These are phyloP conservation scores for Yamadazyma siamensis DNA, from an alignment of 1,139 yeast genomes.

Conservation along the genomic window DNA sequence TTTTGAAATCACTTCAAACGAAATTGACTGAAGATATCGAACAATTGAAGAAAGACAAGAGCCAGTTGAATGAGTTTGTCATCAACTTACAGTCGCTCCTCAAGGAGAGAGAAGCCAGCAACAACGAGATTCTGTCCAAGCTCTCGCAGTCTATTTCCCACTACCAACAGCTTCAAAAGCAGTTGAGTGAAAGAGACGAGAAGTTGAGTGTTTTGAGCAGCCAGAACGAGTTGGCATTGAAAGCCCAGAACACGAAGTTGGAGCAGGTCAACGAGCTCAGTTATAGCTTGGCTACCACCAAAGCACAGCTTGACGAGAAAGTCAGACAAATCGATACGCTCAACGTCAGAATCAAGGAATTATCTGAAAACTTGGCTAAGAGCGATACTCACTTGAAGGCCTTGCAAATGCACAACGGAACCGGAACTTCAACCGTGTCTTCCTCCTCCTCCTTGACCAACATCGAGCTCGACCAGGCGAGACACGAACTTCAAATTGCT, in stretches of 20 bases:
- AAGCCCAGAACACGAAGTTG: constrained; percentile 64
- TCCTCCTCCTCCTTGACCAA: constrained; percentile 7
- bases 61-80: constrained; percentile 57
- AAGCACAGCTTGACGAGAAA: constrained; percentile 35
- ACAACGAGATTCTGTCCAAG: constrained; percentile 49
- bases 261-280: constrained; percentile 57
- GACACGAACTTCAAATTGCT: constrained; percentile 34
- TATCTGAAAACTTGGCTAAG: constrained; percentile 13
- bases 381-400: constrained; percentile 16
- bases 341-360: constrained; percentile 20
- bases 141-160: constrained; percentile 48
- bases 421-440: constrained; percentile 4
- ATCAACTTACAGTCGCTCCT: constrained; percentile 59
- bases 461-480: constrained; percentile 32
- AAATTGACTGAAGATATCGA: constrained; percentile 55
- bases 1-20: constrained; percentile 48
- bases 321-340: constrained; percentile 24
- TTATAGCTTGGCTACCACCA: constrained; percentile 37
- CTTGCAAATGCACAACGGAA: constrained; percentile 10
- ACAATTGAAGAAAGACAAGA: constrained; percentile 56
- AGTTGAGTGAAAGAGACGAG: constrained; percentile 49
- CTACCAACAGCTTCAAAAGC: constrained; percentile 50
- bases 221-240: constrained; percentile 55
- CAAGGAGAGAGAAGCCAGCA: constrained; percentile 57
- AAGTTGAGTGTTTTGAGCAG: constrained; percentile 43